A percentile compares a stretch with the other conserved stretches of the same genome.
Conservation (phyloP, 805 yeast species). For the Candida alai region DNA sequence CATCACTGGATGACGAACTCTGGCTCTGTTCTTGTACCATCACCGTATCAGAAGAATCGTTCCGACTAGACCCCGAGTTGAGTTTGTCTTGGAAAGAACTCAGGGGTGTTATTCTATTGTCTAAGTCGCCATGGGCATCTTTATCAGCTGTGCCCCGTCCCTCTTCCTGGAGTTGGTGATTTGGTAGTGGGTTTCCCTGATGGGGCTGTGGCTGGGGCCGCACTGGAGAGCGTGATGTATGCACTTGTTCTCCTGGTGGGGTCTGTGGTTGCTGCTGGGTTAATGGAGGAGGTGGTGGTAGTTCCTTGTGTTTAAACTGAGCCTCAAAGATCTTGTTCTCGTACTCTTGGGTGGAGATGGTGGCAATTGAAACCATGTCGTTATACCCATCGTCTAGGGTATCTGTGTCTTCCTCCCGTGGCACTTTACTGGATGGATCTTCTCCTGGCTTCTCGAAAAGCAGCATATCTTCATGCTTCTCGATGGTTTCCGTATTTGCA, state of each 20-base stretch:
- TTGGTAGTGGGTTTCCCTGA: too few relatives aligned
- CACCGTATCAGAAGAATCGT: constrained; percentile 4
- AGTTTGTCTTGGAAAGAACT: background rate
- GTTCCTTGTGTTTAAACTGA: constrained; percentile 30
- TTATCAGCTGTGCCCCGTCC: too few relatives aligned
- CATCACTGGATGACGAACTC: background rate
- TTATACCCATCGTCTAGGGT: constrained; percentile 4
- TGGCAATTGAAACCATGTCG: constrained; percentile 27
- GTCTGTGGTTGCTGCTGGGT: too few relatives aligned
- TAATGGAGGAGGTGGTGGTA: constrained; percentile 17
- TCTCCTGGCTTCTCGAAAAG: background rate
- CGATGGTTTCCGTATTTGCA: constrained; percentile 1
- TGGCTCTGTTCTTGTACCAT: constrained; percentile 2
- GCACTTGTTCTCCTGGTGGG: too few relatives aligned
- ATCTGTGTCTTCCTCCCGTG: too few relatives aligned
- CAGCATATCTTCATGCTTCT: background rate
- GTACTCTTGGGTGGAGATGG: constrained; percentile 36
- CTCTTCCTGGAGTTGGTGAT: too few relatives aligned
- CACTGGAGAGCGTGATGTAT: too few relatives aligned
- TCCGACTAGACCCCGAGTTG: background rate
- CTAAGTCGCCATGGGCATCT: too few relatives aligned
- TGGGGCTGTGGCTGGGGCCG: too few relatives aligned
- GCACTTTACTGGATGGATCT: background rate
- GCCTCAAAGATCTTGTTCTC: constrained; percentile 35
- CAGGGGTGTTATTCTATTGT: constrained; percentile 1